These are phyloP conservation scores for Candida boidinii DNA, from an alignment of 805 yeast genomes.

Conservation along the genomic window DNA sequence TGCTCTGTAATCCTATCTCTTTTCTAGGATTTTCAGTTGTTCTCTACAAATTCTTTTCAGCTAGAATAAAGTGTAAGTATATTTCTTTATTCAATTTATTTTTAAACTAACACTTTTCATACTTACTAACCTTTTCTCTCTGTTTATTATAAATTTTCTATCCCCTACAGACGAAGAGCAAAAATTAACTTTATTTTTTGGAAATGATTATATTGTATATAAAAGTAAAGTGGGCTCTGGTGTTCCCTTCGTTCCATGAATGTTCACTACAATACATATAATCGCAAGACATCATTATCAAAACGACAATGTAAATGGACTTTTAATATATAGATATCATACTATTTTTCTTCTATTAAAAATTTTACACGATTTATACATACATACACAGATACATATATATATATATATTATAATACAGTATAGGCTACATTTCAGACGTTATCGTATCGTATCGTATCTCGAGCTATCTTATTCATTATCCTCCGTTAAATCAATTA, in stretches of 20 bases:
- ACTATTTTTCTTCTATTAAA: too few species aligned
- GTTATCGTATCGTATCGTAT: too few species aligned
- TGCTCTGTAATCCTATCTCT: constrained; percentile 60
- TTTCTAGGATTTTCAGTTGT: constrained; percentile 43
- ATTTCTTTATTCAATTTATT: too few species aligned
- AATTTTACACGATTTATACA: too few species aligned
- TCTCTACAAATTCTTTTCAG: constrained; percentile 60
- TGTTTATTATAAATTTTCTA: constrained; percentile 3
- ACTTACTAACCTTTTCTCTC: neutral
- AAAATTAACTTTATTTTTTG: constrained; percentile 60
- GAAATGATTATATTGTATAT: constrained; percentile 52
- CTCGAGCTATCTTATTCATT: neutral
- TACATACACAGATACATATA: too few species aligned
- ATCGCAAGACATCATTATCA: too few species aligned
- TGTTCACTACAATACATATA: too few species aligned
- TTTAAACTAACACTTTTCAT: neutral
- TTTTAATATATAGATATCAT: too few species aligned
- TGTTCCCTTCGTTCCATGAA: constrained; percentile 74
- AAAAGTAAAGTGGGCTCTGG: constrained; percentile 39
- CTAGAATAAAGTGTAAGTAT: constrained; percentile 56
- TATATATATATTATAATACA: too few species aligned
- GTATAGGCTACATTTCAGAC: too few species aligned
- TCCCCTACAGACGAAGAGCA: constrained; percentile 77
- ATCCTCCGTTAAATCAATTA: neutral
- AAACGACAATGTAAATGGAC: too few species aligned